Evolutionary conservation across 164 flowering plant genomes (phyloP).

Genomic region (Piper longum): DNA sequence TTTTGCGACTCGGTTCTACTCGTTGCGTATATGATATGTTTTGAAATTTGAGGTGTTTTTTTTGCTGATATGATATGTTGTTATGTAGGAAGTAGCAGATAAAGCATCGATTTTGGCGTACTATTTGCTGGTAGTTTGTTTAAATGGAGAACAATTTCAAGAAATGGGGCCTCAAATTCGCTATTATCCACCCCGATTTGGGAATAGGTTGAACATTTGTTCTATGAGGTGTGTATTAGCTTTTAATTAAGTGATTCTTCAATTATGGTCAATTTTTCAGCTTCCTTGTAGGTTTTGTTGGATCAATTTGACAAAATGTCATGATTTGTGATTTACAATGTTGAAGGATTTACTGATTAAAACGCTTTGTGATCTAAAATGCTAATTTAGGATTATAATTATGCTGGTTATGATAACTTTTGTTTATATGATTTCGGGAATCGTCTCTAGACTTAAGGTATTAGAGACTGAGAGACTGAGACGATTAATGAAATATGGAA

Average conservation of each 20-base stretch:
- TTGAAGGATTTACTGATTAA: background rate
- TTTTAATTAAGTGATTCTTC: background rate
- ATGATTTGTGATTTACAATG: background rate
- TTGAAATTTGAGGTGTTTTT: too few species aligned
- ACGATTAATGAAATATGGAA: background rate
- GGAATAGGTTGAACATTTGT: conserved; percentile 50
- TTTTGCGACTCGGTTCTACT: too few species aligned
- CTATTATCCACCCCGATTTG: conserved; percentile 90
- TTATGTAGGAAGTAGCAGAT: too few species aligned
- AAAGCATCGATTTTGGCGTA: too few species aligned
- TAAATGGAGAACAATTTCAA: background rate
- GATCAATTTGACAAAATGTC: background rate
- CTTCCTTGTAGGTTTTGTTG: background rate
- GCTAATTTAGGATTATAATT: background rate
- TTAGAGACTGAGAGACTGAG: too few species aligned
- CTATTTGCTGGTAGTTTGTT: background rate
- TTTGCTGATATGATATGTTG: too few species aligned
- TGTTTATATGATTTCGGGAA: background rate
- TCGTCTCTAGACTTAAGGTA: background rate
- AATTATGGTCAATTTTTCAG: background rate
- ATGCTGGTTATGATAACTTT: background rate
- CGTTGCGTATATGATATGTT: too few species aligned
- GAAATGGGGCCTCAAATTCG: conserved; percentile 44
- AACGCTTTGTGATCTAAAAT: background rate
- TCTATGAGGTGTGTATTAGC: background rate